Evolutionary conservation across 345 rosid genomes (phyloP), one percentile per base, ranked within the genome.

Genomic region (Fremontodendron californicum): DNA sequence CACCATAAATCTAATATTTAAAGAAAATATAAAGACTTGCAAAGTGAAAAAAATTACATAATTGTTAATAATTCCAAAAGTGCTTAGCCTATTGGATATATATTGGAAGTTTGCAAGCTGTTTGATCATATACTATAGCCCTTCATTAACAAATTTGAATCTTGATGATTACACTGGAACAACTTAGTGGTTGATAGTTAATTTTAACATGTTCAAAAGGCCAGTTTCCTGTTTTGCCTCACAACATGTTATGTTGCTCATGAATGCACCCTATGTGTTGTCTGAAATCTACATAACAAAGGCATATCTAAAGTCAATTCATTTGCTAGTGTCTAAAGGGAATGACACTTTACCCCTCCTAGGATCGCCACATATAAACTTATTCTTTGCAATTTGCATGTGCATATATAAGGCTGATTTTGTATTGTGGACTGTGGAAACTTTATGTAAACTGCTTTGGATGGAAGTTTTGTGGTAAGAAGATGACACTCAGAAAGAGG

Each of bases 231-330:
- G 21, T 27, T 27, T 58, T 35, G 61, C 52, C 46, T 60, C 18
- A 18, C 68, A 42, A 27, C 25, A 61, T 43, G 48, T 33, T 42
- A 31, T 65, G 78, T 48, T 68, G 52, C 18, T 70, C n/a, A 48
- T 46, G 10, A 71, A 71, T 48, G 27, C 48, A 43, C 27, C 74
- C 2, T 31, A 71, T 18, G 15, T 70, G 39, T n/a, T 40, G 13
- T 70, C 40, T 71, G 27, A 62, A 61, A 64, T 63, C 77, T 45
- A 46, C 31, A 62, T 23, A 60, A 25, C 29, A 74, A 27, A 42
- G 54, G 23, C 55, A 23, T 27, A 60, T 60, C 16, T 60, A 60
- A 15, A 42, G 29, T 27, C 45, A n/a, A 52, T 23, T 73, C 21
- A 12, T 54, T 71, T 49, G 42, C 37, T n/a, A 72, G 48, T 21